Percentiles rank a stretch among this genome's conserved stretches.
Evolutionary conservation across 306 rosid species (phyloP).

Genomic region (Malus fusca): DNA sequence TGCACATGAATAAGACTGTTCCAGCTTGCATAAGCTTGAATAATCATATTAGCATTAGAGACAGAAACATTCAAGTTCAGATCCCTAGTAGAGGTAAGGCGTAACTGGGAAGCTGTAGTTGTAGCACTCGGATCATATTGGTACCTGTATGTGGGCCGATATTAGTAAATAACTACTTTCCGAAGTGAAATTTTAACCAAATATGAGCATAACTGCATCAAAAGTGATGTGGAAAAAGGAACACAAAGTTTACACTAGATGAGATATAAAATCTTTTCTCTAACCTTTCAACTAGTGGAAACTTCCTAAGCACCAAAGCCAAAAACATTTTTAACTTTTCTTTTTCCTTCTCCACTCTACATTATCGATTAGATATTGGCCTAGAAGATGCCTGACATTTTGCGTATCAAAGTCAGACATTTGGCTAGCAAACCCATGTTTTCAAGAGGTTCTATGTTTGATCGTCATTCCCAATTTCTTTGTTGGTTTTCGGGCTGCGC

Average conservation of each 20-base stretch:
- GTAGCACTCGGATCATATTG: conserved; percentile 70
- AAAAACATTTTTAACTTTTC: neutral
- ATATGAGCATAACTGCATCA: neutral
- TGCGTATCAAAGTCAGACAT: too few relatives aligned
- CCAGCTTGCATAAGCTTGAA: conserved; percentile 99
- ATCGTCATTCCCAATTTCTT: neutral
- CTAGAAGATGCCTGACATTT: too few relatives aligned
- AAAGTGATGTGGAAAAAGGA: neutral
- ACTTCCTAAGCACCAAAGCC: neutral
- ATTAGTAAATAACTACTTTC: conserved; percentile 1
- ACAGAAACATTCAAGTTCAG: conserved; percentile 86
- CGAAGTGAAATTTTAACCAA: neutral
- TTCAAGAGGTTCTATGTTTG: neutral
- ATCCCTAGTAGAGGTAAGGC: conserved; percentile 78
- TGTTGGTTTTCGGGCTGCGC: neutral
- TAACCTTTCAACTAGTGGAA: neutral
- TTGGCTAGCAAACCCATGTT: neutral
- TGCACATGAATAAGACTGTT: conserved; percentile 60
- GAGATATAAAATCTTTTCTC: neutral
- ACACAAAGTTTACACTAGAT: neutral
- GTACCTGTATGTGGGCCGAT: conserved; percentile 43
- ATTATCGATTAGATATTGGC: neutral
- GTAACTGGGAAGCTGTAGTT: conserved; percentile 86
- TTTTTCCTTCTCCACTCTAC: neutral
- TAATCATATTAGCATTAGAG: conserved; percentile 86